A percentile compares a stretch with the other conserved stretches of the same genome.
These are phyloP conservation scores for Volvox reticuliferus DNA, from an alignment of 139 green algal species.

Conservation along the genomic window DNA sequence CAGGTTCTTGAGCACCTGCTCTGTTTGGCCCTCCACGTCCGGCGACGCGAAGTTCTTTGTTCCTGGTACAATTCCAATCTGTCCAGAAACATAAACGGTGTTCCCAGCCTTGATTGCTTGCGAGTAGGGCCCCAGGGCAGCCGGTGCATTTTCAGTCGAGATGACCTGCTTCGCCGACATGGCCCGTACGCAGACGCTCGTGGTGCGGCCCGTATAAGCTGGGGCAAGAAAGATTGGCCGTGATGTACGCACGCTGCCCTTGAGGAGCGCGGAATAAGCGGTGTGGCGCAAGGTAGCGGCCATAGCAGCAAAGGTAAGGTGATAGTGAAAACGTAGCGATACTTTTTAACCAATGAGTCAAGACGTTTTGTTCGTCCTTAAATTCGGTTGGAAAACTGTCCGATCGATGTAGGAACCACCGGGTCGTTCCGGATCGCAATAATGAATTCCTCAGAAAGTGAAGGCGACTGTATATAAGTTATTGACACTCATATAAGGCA, in stretches of 20 bases:
- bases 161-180: conserved; percentile 70
- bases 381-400: too few relatives aligned
- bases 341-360: background rate
- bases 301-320: background rate
- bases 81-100: conserved; percentile 92
- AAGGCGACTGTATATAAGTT: background rate
- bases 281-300: background rate
- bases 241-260: background rate
- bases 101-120: conserved; percentile 89
- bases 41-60: conserved; percentile 90
- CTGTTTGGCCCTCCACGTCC: conserved; percentile 85
- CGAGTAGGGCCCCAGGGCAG: conserved; percentile 92
- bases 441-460: background rate
- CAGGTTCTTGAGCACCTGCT: conserved; percentile 90
- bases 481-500: background rate
- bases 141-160: conserved; percentile 82
- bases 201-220: background rate
- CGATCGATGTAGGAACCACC: background rate
- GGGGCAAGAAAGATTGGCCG: background rate
- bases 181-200: conserved; percentile 33
- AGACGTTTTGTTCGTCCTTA: background rate
- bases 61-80: conserved; percentile 88
- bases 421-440: background rate
- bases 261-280: background rate
- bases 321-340: background rate